Percentiles rank a stretch among this genome's conserved stretches.
Evolutionary conservation across 345 rosid genomes (phyloP).

Genomic region (Mangifera indica): DNA sequence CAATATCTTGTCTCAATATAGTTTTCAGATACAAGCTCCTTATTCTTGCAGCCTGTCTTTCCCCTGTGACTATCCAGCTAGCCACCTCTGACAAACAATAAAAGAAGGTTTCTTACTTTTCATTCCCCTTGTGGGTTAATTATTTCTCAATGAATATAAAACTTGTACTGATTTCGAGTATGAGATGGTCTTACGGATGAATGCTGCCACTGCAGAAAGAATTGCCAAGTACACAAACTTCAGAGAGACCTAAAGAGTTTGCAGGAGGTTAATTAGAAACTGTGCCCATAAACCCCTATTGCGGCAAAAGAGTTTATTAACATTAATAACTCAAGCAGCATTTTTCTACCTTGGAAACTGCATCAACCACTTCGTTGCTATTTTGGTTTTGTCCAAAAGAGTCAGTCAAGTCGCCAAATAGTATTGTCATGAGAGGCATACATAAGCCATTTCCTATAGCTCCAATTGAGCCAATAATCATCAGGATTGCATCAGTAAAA

Average conservation of each 20-base stretch:
- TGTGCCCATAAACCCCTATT: neutral
- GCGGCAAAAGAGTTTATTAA: neutral
- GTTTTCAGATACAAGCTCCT: constrained; percentile 69
- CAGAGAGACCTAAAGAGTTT: constrained; percentile 52
- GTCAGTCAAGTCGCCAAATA: constrained; percentile 65
- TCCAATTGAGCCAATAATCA: constrained; percentile 68
- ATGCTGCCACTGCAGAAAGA: constrained; percentile 59
- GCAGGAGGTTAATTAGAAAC: neutral
- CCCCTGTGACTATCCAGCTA: constrained; percentile 91
- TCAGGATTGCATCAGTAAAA: constrained; percentile 53
- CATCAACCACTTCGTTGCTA: constrained; percentile 30
- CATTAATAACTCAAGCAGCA: neutral
- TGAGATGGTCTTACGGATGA: constrained; percentile 60
- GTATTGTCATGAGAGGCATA: constrained; percentile 74
- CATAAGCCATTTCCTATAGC: constrained; percentile 66
- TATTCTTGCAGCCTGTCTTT: constrained; percentile 76
- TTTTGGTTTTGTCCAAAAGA: constrained; percentile 67
- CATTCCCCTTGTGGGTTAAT: no score
- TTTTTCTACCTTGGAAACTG: constrained; percentile 54
- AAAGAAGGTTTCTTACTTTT: constrained; percentile 10
- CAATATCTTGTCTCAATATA: constrained; percentile 75
- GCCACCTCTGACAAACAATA: constrained; percentile 58
- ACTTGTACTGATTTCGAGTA: neutral
- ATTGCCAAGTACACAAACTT: constrained; percentile 76
- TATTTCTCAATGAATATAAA: neutral